Percentiles rank a stretch among this genome's conserved stretches.
phyloP scores from a whole-genome alignment of 176 grass and related monocot species.

The Cenchrus americanus region DNA sequence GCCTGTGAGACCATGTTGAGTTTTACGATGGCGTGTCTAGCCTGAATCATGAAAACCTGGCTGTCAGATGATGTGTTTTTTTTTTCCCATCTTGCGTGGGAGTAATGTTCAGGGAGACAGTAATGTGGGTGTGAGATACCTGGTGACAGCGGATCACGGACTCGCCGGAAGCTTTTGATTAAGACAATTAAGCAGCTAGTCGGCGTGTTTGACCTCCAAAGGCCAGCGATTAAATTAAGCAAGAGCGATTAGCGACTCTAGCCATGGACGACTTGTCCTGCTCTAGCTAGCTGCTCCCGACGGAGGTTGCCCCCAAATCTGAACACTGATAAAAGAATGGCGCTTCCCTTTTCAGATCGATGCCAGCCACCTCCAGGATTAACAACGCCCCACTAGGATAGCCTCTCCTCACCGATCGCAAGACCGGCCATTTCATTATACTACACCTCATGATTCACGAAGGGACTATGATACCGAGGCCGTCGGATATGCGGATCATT shows the following conservation, averaged over 20 bases:
- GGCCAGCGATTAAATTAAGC: conserved; percentile 43
- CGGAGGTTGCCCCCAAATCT: conserved; percentile 33
- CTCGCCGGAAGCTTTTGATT: conserved; percentile 1
- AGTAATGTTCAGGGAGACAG: not conserved
- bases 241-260: not conserved
- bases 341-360: conserved; percentile 3
- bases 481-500: conserved; percentile 18
- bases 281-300: not conserved
- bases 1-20: not conserved
- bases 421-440: conserved; percentile 40
- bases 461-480: conserved; percentile 26
- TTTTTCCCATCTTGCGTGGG: not conserved
- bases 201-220: conserved; percentile 40
- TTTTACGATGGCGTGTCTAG: not conserved
- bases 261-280: conserved; percentile 28
- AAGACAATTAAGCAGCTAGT: not conserved
- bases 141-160: conserved; percentile 12
- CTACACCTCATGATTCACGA: conserved; percentile 38
- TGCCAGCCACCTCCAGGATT: conserved; percentile 19
- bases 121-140: not conserved
- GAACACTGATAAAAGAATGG: conserved; percentile 8
- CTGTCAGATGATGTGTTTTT: not conserved
- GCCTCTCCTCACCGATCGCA: conserved; percentile 13
- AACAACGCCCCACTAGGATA: not conserved
- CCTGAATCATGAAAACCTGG: not conserved